Percentiles rank a stretch among this genome's conserved stretches.
Conservation (phyloP, 2,329 filamentous ascomycete species). For the Fusarium sp. region DNA sequence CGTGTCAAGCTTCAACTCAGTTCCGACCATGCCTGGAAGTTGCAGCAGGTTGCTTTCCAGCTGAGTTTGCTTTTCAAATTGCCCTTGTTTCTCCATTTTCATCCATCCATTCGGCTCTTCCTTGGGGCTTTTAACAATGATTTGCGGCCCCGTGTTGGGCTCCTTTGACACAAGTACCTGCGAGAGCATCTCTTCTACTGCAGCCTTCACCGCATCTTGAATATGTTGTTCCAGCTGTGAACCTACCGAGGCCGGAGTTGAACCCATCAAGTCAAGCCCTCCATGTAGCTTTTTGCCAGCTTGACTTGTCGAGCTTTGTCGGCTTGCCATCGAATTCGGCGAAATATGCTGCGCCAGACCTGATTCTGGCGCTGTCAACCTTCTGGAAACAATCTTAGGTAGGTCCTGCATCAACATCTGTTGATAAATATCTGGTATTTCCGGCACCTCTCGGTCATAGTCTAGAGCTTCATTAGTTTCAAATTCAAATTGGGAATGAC, state of each 20-base stretch:
- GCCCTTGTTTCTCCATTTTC: neutral
- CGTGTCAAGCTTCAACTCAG: neutral
- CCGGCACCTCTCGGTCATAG: neutral
- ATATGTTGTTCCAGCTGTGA: neutral
- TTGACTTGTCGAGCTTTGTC: neutral
- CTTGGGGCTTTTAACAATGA: neutral
- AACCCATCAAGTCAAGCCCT: neutral
- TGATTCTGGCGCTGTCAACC: neutral
- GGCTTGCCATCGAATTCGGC: neutral
- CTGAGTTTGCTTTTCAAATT: neutral
- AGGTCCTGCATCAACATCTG: neutral
- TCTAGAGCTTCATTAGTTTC: no score
- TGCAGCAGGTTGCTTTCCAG: neutral
- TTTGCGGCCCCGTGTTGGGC: neutral
- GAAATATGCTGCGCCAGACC: neutral
- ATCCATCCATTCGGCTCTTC: neutral
- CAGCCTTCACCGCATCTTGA: neutral
- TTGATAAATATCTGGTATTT: neutral
- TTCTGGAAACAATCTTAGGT: neutral
- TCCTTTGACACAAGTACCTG: neutral
- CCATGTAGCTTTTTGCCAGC: neutral
- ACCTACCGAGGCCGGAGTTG: neutral
- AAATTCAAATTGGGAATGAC: neutral
- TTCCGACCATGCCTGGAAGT: neutral
- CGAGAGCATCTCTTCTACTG: neutral